Base-by-base conservation (phyloP, 768 basidiomycete genomes). In the Tricholoma saponaceum region DNA sequence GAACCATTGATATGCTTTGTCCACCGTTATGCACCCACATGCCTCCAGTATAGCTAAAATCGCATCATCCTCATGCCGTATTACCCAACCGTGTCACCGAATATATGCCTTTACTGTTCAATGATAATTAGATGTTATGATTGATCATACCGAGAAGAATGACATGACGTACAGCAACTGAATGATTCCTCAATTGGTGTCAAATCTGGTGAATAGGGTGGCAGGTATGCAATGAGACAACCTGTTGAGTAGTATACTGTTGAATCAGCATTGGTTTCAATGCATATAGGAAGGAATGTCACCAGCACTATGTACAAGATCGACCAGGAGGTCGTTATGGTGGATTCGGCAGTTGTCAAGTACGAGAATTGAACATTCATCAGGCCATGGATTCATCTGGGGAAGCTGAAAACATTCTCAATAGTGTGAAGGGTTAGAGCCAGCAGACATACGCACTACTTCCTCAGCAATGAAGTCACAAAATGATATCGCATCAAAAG, bases 171-270 rank as follows among this genome's bases (percentile, higher is more conserved):
- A n/a, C n/a, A 28, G 25, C 55, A 60, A 18, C 60, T 64, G 44
- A 73, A 74, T 4, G 61, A 65, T 53, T 73, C 72, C 55, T 74
- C 69, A 55, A 74, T 74, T 2, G 70, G 72, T 49, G 71, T 74
- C 28, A 74, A 60, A 52, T 74, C 70, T 2, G 68, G 74, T 2
- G 74, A 75, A 57, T 74, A 74, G n/a, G n/a, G n/a, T n/a, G n/a
- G n/a, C n/a, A n/a, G n/a, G n/a, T n/a, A n/a, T n/a, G n/a, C n/a
- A n/a, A n/a, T n/a, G n/a, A n/a, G n/a, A n/a, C n/a, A n/a, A n/a
- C n/a, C n/a, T n/a, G n/a, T n/a, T n/a, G n/a, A n/a, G n/a, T n/a
- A n/a, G n/a, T n/a, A n/a, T n/a, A n/a, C n/a, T 35, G 8, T 6
- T 41, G n/a, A 18, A 20, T 41, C 6, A 41, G n/a, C n/a, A n/a